These are phyloP conservation scores for Globisporangium paroecandrum DNA, from an alignment of 352 stramenopile species.

Conservation along the genomic window DNA sequence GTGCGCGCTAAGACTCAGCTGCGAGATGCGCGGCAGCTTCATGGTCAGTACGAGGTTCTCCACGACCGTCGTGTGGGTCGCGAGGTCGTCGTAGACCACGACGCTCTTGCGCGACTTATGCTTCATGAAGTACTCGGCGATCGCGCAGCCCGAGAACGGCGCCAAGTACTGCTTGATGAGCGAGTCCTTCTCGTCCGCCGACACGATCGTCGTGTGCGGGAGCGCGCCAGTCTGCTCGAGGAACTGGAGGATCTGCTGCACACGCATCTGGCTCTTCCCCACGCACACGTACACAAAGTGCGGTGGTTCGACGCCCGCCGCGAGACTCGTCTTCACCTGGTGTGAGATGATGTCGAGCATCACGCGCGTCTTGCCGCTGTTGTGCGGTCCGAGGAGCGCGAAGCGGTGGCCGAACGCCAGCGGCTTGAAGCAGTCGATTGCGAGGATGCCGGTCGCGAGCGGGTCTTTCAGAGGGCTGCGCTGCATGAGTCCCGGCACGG, in stretches of 20 bases:
- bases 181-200: constrained; percentile 60
- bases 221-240: constrained; percentile 41
- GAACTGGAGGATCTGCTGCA: constrained; percentile 64
- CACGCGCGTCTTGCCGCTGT: constrained; percentile 72
- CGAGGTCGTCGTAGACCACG: constrained; percentile 79
- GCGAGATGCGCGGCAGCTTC: constrained; percentile 52
- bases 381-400: constrained; percentile 55
- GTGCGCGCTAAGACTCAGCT: constrained; percentile 65
- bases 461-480: constrained; percentile 45
- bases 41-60: constrained; percentile 73
- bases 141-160: constrained; percentile 71
- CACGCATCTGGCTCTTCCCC: constrained; percentile 50
- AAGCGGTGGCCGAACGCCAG: constrained; percentile 71
- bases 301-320: constrained; percentile 30
- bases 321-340: constrained; percentile 36
- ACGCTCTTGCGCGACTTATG: constrained; percentile 48
- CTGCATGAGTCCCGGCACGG: constrained; percentile 61
- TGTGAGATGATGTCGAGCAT: constrained; percentile 64
- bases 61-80: constrained; percentile 67
- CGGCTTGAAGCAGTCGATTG: constrained; percentile 76
- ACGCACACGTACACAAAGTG: constrained; percentile 78
- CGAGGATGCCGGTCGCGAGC: constrained; percentile 61
- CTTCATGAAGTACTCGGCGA: constrained; percentile 71
- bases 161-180: constrained; percentile 77
- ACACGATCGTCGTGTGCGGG: constrained; percentile 63